Base-by-base conservation (phyloP, 768 basidiomycete genomes). In the Naganishia onofrii region DNA sequence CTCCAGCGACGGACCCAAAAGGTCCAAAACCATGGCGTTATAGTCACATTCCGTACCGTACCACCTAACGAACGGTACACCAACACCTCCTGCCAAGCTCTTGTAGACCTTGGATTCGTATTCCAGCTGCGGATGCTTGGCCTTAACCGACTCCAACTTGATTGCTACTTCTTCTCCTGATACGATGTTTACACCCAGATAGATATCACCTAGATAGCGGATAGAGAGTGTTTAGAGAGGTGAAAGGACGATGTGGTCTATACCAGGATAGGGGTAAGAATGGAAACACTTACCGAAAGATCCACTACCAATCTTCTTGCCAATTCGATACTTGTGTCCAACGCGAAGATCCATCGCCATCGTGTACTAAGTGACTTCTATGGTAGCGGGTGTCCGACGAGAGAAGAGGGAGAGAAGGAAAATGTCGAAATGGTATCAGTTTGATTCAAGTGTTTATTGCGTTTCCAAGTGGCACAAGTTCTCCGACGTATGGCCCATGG, bases 71-170 rank as follows among this genome's bases (percentile, higher is more conserved):
- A 90, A 93, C 0, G 92, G 92, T 0, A 94, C 90, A 48, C 92
- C 92, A 31, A 89, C 87, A 57, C 90, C 91, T 52, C 92, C 92
- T 85, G 90, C 90, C 71, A 94, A 86, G 0, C 89, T 88, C 83
- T 92, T 92, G 85, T 94, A 94, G 48, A 93, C 91, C 82, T 90
- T 92, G 51, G 89, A 89, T 79, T 94, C 92, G 76, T 92, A 91
- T 79, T 89, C 88, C 73, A 93, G 85, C 83, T 99, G 96, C n/a
- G 96, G 96, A 76, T 99, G 96, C 83, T 99, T 99, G 75, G 96
- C 96, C 83, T 99, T 99, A 82, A 98, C 93, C 1, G 95, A 97
- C 83, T 99, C 96, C 76, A 99, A 91, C 84, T 99, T 99, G 87
- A 99, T 99, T 80, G 93, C 96, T 71, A 98, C 95, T 81, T 98